phyloP scores from a whole-genome alignment of 306 rosid species.

The Coriaria nepalensis region DNA sequence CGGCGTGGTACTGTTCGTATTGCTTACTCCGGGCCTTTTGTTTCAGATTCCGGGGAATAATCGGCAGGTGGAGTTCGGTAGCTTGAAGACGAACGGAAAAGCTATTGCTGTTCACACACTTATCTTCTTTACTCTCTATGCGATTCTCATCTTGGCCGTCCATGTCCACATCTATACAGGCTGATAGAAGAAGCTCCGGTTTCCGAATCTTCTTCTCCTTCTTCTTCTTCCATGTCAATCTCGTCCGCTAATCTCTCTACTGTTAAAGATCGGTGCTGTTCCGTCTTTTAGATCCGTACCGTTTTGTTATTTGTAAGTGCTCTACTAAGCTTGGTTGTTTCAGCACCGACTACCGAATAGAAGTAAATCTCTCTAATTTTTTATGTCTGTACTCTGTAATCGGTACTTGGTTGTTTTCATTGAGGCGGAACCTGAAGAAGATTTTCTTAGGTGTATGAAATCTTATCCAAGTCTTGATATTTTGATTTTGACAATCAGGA shows the following conservation, averaged over 20 bases:
- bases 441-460: too few relatives aligned
- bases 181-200: slow-evolving; percentile 16
- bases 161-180: slow-evolving; percentile 78
- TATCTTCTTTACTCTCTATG: slow-evolving; percentile 63
- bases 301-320: too few relatives aligned
- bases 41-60: slow-evolving; percentile 67
- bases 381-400: too few relatives aligned
- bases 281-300: too few relatives aligned
- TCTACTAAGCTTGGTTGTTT: too few relatives aligned
- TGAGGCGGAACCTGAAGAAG: too few relatives aligned
- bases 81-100: slow-evolving; percentile 88
- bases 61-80: slow-evolving; percentile 57
- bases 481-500: too few relatives aligned
- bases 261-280: neutral
- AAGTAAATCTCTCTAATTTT: too few relatives aligned
- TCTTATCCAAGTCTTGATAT: too few relatives aligned
- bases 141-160: slow-evolving; percentile 56
- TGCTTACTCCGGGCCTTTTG: slow-evolving; percentile 78
- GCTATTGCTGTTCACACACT: slow-evolving; percentile 78
- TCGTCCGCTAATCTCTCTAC: neutral
- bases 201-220: neutral
- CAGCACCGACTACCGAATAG: too few relatives aligned
- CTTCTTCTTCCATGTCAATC: neutral
- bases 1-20: slow-evolving; percentile 77
- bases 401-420: too few relatives aligned